Conservation (phyloP, 2,329 filamentous ascomycete genomes). For the Stemphylium vesicarium region DNA sequence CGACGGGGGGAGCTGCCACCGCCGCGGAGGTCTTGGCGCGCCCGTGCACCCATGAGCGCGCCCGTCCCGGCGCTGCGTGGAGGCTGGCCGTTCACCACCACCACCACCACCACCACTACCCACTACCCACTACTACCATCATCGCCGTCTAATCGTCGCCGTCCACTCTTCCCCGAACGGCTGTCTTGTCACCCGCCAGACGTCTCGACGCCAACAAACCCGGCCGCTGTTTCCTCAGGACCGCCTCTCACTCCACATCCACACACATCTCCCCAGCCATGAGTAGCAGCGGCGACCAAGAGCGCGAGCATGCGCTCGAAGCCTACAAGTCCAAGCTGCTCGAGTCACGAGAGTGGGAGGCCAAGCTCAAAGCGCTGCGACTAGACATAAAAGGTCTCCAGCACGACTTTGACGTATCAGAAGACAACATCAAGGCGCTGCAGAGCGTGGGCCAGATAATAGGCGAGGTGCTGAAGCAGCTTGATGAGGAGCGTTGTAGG, state of each 20-base stretch:
- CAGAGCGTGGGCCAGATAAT: slow-evolving; percentile 99
- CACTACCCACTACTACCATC: neutral
- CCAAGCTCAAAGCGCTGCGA: slow-evolving; percentile 92
- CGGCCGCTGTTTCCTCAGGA: neutral
- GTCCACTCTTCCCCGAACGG: no score
- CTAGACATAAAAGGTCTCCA: slow-evolving; percentile 96
- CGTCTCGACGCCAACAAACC: neutral
- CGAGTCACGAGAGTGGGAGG: slow-evolving; percentile 98
- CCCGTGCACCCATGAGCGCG: slow-evolving; percentile 8
- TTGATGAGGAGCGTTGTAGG: slow-evolving; percentile 98
- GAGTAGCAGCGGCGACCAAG: slow-evolving; percentile 53
- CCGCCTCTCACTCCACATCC: neutral
- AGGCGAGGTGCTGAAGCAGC: slow-evolving; percentile 96
- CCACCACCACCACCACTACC: no score
- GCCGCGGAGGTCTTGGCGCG: slow-evolving; percentile 13
- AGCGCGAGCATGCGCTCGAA: slow-evolving; percentile 59
- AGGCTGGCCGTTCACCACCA: neutral
- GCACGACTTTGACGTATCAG: slow-evolving; percentile 93
- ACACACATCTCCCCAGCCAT: slow-evolving; percentile 28
- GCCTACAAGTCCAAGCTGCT: slow-evolving; percentile 65
- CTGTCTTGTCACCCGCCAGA: no score
- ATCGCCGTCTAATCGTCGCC: neutral
- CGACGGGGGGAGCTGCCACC: slow-evolving; percentile 22
- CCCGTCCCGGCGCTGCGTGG: slow-evolving; percentile 1
- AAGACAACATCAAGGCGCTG: slow-evolving; percentile 99